Percentiles rank a stretch among this genome's conserved stretches.
Conservation (phyloP, 1,284 basidiomycete species). For the Cryptococcus sp. region DNA sequence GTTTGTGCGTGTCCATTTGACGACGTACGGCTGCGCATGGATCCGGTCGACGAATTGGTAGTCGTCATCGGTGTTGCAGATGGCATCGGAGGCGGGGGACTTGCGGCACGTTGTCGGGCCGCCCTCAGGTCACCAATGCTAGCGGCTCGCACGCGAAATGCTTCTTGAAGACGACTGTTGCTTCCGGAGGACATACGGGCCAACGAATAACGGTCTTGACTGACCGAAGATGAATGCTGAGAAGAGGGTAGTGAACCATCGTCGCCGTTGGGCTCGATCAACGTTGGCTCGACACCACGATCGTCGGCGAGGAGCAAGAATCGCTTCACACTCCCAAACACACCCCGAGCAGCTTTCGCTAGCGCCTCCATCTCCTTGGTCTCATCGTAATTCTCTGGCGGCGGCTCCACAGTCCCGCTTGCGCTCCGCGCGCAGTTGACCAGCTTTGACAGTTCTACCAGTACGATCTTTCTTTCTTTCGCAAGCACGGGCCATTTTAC, state of each 20-base stretch:
- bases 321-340: conserved; percentile 53
- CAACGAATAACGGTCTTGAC: neutral
- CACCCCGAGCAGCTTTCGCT: conserved; percentile 52
- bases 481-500: conserved; percentile 67
- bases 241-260: conserved; percentile 55
- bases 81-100: conserved; percentile 44
- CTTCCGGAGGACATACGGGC: conserved; percentile 10
- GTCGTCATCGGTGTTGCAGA: conserved; percentile 17
- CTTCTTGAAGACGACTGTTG: conserved; percentile 33
- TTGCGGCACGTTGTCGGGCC: conserved; percentile 41
- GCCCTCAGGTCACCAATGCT: conserved; percentile 62
- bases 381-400: conserved; percentile 23
- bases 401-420: conserved; percentile 54
- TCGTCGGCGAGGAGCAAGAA: conserved; percentile 69
- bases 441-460: conserved; percentile 78
- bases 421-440: conserved; percentile 81
- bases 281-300: conserved; percentile 65
- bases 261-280: conserved; percentile 2
- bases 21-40: conserved; percentile 19
- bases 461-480: conserved; percentile 76
- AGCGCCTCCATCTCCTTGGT: conserved; percentile 50
- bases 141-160: conserved; percentile 52
- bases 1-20: conserved; percentile 16
- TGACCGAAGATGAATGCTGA: neutral
- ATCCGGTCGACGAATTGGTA: conserved; percentile 14